Evolutionary conservation across 108 stramenopile genomes (phyloP).

Genomic region (Chaetoceros muelleri): DNA sequence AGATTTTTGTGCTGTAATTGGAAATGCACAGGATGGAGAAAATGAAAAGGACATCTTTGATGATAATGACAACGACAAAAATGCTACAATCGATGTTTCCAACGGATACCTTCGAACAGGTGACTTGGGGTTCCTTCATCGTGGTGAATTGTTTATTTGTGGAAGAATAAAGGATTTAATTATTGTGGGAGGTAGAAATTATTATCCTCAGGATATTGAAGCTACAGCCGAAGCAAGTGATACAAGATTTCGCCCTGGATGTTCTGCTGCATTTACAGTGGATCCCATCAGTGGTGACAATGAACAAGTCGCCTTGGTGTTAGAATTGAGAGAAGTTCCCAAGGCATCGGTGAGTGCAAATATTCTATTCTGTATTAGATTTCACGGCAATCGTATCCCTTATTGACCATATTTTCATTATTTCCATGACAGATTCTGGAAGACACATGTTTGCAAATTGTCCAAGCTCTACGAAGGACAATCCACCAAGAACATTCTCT

Average conservation of each 20-base stretch:
- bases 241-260: constrained; percentile 78
- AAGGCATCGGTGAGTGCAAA: constrained; percentile 4
- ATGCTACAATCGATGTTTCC: constrained; percentile 12
- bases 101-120: constrained; percentile 84
- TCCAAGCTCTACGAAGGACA: constrained; percentile 39
- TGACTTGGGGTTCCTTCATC: constrained; percentile 93
- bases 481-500: constrained; percentile 73
- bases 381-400: background rate
- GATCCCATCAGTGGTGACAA: constrained; percentile 35
- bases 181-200: constrained; percentile 95
- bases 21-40: background rate
- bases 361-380: background rate
- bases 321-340: constrained; percentile 75
- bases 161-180: constrained; percentile 97
- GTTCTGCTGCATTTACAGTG: constrained; percentile 90
- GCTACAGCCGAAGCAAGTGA: constrained; percentile 78
- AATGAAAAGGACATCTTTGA: constrained; percentile 9
- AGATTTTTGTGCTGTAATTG: constrained; percentile 17
- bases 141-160: constrained; percentile 91
- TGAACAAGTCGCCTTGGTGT: constrained; percentile 71
- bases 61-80: constrained; percentile 38
- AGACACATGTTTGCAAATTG: constrained; percentile 12
- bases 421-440: background rate
- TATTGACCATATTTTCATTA: background rate
- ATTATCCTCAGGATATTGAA: constrained; percentile 99